Percentiles rank a stretch among this genome's conserved stretches.
Evolutionary conservation across 1,284 basidiomycete genomes (phyloP).

Genomic region (Cutaneotrichosporon sp.): DNA sequence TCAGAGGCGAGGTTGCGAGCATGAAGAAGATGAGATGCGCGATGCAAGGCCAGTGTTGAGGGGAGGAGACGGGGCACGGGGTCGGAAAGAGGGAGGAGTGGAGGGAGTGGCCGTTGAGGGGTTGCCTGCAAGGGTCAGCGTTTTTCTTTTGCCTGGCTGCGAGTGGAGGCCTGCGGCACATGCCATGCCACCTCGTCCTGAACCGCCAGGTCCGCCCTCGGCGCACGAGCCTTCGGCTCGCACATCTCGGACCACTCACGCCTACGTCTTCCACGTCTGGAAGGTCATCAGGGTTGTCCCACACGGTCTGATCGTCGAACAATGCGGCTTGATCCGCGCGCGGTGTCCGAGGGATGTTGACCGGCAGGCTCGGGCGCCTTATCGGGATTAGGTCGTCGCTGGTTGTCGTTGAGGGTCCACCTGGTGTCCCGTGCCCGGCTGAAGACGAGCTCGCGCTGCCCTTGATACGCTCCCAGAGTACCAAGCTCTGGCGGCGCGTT

Average conservation of each 20-base stretch:
- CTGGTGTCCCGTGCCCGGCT: background rate
- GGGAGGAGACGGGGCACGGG: conserved; percentile 52
- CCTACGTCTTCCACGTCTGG: conserved; percentile 1
- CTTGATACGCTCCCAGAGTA: conserved; percentile 45
- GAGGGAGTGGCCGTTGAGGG: conserved; percentile 45
- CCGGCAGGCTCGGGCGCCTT: conserved; percentile 22
- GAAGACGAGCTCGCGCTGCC: conserved; percentile 4
- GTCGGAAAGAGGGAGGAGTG: conserved; percentile 51
- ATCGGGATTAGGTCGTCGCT: conserved; percentile 5
- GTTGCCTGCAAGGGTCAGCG: conserved; percentile 12
- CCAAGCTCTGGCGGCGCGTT: conserved; percentile 40
- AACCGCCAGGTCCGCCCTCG: background rate
- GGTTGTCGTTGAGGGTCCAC: background rate
- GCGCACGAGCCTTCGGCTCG: background rate
- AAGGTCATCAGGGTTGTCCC: conserved; percentile 23
- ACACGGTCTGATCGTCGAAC: conserved; percentile 23
- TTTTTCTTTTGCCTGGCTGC: background rate
- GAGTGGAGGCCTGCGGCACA: background rate
- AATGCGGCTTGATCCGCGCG: conserved; percentile 10
- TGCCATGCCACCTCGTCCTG: background rate
- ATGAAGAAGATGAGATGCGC: conserved; percentile 50
- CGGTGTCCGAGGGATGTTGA: conserved; percentile 21
- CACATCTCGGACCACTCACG: conserved; percentile 6
- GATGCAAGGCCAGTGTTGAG: conserved; percentile 51
- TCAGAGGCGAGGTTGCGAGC: conserved; percentile 48